These are phyloP conservation scores for Hanseniaspora osmophila DNA, from an alignment of 805 yeast genomes.

Conservation along the genomic window DNA sequence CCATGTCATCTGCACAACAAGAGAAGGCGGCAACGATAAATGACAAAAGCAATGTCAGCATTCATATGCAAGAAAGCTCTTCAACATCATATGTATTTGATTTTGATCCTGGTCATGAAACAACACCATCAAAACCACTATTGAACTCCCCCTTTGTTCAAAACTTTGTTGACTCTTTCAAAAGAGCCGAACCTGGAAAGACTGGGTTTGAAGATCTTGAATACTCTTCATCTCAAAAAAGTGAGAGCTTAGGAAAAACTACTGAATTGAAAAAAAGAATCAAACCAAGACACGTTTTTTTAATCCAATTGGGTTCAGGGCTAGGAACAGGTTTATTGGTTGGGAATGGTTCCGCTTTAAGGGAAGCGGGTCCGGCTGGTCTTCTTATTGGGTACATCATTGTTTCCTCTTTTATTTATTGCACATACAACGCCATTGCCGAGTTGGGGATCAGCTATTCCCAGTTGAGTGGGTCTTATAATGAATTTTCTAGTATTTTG, in stretches of 20 bases:
- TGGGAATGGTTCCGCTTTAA: slow-evolving; percentile 37
- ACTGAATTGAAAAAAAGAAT: slow-evolving; percentile 23
- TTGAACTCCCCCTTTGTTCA: background rate
- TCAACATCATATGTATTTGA: background rate
- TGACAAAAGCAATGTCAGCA: too few species aligned
- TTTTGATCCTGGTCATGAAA: background rate
- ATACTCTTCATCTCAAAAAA: background rate
- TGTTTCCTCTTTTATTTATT: slow-evolving; percentile 42
- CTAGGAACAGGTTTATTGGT: slow-evolving; percentile 63
- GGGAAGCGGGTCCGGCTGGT: slow-evolving; percentile 33
- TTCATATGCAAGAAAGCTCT: background rate
- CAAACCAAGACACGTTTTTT: slow-evolving; percentile 39
- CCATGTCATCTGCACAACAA: too few species aligned
- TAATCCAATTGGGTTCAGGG: slow-evolving; percentile 67
- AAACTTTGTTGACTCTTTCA: slow-evolving; percentile 3
- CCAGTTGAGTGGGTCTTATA: slow-evolving; percentile 48
- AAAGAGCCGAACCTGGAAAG: background rate
- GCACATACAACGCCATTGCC: slow-evolving; percentile 46
- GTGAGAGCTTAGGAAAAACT: background rate
- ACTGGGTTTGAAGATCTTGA: background rate
- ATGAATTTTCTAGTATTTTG: slow-evolving; percentile 39
- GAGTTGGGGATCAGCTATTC: slow-evolving; percentile 52
- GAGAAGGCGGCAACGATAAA: too few species aligned
- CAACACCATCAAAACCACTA: background rate
- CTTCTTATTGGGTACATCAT: slow-evolving; percentile 41